These are phyloP conservation scores for Syzygium grande DNA, from an alignment of 345 rosid species.

Conservation along the genomic window DNA sequence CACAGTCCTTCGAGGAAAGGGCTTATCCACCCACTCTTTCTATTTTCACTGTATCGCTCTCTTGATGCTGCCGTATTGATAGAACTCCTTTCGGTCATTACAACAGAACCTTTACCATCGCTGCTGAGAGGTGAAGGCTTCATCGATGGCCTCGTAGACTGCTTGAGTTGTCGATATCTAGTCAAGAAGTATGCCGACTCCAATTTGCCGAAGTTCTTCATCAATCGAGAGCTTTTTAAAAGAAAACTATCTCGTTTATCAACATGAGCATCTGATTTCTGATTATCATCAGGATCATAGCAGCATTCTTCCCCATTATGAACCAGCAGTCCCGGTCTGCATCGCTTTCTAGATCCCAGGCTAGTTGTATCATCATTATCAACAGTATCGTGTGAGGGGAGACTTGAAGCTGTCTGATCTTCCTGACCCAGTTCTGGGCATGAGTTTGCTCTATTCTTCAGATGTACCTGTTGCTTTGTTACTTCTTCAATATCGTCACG, in stretches of 20 bases:
- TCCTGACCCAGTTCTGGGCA: constrained; percentile 30
- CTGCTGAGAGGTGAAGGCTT: constrained; percentile 53
- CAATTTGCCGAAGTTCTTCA: constrained; percentile 86
- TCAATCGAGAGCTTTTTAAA: constrained; percentile 57
- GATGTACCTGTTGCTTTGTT: constrained; percentile 37
- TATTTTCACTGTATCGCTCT: constrained; percentile 30
- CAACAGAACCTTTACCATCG: constrained; percentile 72
- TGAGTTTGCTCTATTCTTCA: constrained; percentile 44
- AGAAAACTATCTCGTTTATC: constrained; percentile 50
- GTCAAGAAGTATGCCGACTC: constrained; percentile 84
- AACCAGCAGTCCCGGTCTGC: constrained; percentile 32
- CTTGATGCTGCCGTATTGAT: constrained; percentile 45
- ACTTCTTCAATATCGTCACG: constrained; percentile 85
- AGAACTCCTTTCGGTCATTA: constrained; percentile 72
- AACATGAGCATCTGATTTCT: constrained; percentile 20
- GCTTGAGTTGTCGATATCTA: constrained; percentile 53
- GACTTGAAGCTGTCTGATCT: constrained; percentile 32
- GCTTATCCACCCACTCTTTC: constrained; percentile 73
- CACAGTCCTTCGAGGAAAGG: constrained; percentile 96
- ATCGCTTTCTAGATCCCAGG: constrained; percentile 63
- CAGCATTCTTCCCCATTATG: constrained; percentile 32
- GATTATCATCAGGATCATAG: constrained; percentile 32
- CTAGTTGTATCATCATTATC: constrained; percentile 41
- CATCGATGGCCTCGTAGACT: constrained; percentile 32
- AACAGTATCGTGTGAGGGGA: constrained; percentile 23